Percentiles rank a stretch among this genome's conserved stretches.
These are phyloP conservation scores for Hanseniaspora hatyaiensis DNA, from an alignment of 805 yeast genomes.

Conservation along the genomic window DNA sequence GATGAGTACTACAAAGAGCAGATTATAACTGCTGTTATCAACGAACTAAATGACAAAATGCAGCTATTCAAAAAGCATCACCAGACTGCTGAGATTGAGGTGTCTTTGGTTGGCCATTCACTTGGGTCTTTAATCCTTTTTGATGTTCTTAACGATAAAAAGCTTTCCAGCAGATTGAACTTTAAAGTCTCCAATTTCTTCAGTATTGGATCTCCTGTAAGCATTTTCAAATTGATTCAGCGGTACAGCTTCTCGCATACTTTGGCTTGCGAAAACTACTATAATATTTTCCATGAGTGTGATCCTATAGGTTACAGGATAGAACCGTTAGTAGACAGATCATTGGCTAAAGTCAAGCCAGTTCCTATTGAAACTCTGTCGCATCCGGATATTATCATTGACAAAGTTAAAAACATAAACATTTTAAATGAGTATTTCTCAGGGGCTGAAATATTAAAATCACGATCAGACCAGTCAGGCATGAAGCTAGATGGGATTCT, in stretches of 20 bases:
- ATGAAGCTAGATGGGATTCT: constrained; percentile 22
- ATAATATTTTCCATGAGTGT: constrained; percentile 77
- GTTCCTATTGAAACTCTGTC: constrained; percentile 24
- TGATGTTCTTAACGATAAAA: constrained; percentile 46
- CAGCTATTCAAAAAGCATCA: constrained; percentile 46
- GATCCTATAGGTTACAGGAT: constrained; percentile 85
- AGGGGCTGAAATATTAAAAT: constrained; percentile 16
- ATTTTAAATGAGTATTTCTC: constrained; percentile 17
- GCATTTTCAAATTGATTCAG: constrained; percentile 67
- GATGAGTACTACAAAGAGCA: constrained; percentile 55
- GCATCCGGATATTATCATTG: constrained; percentile 24
- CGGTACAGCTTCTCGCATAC: constrained; percentile 43
- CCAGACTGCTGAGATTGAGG: constrained; percentile 66
- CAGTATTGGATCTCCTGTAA: constrained; percentile 82
- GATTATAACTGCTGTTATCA: constrained; percentile 51
- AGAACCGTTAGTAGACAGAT: constrained; percentile 58
- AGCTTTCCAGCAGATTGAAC: constrained; percentile 35
- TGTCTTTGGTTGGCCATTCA: constrained; percentile 83
- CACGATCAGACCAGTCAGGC: constrained; percentile 19
- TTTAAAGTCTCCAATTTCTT: constrained; percentile 68
- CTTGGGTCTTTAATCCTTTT: constrained; percentile 77
- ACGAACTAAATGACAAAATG: constrained; percentile 53
- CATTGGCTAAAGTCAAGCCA: constrained; percentile 23
- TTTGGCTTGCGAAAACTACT: constrained; percentile 45
- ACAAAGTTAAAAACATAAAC: constrained; percentile 20